Evolutionary conservation across 179 eudicot species (phyloP), one percentile per base, ranked within the genome.

Genomic region (Pouteria campechiana): DNA sequence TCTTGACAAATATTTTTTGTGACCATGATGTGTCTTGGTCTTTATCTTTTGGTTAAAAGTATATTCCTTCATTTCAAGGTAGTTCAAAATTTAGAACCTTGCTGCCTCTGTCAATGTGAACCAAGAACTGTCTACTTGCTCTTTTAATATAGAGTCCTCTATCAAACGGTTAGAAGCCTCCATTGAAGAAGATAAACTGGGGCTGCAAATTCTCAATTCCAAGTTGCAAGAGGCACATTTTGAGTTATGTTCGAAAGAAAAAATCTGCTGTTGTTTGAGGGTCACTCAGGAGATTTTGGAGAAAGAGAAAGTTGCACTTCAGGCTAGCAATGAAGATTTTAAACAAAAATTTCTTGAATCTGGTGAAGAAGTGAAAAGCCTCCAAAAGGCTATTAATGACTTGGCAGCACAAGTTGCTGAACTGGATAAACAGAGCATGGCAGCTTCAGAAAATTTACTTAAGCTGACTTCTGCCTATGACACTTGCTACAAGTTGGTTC

Each of bases 81-180:
- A n/a, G n/a, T n/a, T n/a, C n/a, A n/a, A n/a, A n/a, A n/a, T n/a
- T n/a, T n/a, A n/a, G n/a, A n/a, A n/a, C n/a, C n/a, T n/a, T n/a
- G n/a, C n/a, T n/a, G n/a, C n/a, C n/a, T n/a, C n/a, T n/a, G n/a
- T n/a, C n/a, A n/a, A n/a, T n/a, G n/a, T n/a, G n/a, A n/a, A n/a
- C n/a, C n/a, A n/a, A n/a, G n/a, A n/a, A n/a, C n/a, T n/a, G n/a
- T n/a, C n/a, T n/a, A n/a, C n/a, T n/a, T n/a, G n/a, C n/a, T n/a
- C n/a, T n/a, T n/a, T n/a, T n/a, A n/a, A n/a, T n/a, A n/a, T n/a
- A n/a, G n/a, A 79, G 64, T 64, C 63, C 47, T 41, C 33, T 30
- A 70, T 78, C 39, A 68, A 69, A 58, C 47, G 65, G 39, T 74
- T 82, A 44, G 79, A 92, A 72, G 78, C 54, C 54, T 73, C 73